Evolutionary conservation across 2,329 filamentous ascomycete genomes (phyloP).

Genomic region (Sodiomyces alkalinus): DNA sequence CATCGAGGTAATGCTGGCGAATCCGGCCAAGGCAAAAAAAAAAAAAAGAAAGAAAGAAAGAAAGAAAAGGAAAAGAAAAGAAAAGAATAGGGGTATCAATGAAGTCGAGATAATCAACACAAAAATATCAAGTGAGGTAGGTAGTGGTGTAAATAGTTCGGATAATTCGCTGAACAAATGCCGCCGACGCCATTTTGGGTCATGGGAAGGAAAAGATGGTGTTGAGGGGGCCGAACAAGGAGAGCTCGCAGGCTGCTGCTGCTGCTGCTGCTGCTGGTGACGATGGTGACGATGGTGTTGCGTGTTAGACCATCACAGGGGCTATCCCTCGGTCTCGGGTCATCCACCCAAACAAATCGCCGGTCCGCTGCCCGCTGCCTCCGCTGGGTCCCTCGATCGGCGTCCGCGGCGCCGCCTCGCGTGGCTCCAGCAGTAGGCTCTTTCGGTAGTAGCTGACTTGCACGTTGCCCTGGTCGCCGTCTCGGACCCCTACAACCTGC

Average conservation of each 20-base stretch:
- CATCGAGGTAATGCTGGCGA: too few species aligned
- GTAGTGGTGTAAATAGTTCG: not conserved
- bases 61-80: not conserved
- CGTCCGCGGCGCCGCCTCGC: constrained; percentile 29
- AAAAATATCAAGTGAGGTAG: not conserved
- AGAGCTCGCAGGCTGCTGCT: too few species aligned
- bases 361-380: constrained; percentile 13
- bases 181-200: too few species aligned
- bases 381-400: constrained; percentile 15
- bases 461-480: constrained; percentile 37
- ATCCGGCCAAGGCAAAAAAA: too few species aligned
- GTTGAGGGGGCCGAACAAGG: too few species aligned
- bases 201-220: too few species aligned
- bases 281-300: not conserved
- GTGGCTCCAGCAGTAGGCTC: constrained; percentile 69
- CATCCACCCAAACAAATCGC: constrained; percentile 36
- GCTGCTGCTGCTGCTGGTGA: not conserved
- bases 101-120: too few species aligned
- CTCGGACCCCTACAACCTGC: constrained; percentile 64
- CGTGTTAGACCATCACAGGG: not conserved
- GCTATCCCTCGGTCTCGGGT: constrained; percentile 21
- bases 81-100: not conserved
- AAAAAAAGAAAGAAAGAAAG: not conserved
- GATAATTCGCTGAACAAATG: too few species aligned
- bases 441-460: constrained; percentile 60